phyloP scores from a whole-genome alignment of 2,329 filamentous ascomycete species.

The Akanthomyces dipterigenus region DNA sequence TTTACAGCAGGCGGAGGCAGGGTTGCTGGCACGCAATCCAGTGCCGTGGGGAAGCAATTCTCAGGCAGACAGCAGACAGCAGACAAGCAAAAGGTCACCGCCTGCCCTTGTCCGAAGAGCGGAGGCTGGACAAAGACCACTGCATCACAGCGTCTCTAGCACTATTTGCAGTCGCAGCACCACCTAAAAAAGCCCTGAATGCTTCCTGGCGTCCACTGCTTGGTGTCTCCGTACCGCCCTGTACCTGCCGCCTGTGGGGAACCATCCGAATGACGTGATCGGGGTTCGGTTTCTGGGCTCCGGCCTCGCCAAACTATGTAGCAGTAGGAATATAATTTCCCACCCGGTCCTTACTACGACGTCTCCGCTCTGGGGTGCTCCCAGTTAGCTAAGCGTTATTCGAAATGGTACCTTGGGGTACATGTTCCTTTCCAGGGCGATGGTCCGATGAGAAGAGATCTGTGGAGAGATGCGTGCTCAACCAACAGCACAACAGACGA shows the following conservation, averaged over 20 bases:
- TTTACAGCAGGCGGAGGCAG: neutral
- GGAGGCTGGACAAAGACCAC: neutral
- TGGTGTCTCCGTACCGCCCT: neutral
- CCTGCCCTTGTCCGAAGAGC: neutral
- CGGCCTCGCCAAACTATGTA: conserved; percentile 4
- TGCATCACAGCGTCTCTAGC: neutral
- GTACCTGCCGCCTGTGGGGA: conserved; percentile 1
- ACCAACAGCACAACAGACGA: neutral
- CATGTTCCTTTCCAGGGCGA: neutral
- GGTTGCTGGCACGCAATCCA: conserved; percentile 6
- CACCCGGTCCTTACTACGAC: too few species aligned
- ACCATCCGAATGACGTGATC: conserved; percentile 8
- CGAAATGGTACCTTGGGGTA: neutral
- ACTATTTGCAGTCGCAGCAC: neutral
- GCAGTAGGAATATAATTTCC: too few species aligned
- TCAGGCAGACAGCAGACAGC: neutral
- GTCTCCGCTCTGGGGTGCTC: neutral
- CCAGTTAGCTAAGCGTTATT: conserved; percentile 3
- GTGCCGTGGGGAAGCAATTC: neutral
- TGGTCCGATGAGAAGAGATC: neutral
- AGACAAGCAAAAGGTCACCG: neutral
- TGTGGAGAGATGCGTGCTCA: neutral
- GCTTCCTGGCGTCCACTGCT: neutral
- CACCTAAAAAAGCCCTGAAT: neutral
- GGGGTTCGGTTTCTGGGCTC: conserved; percentile 8